Evolutionary conservation across 768 basidiomycete genomes (phyloP).

Genomic region (Myochromella boudieri): DNA sequence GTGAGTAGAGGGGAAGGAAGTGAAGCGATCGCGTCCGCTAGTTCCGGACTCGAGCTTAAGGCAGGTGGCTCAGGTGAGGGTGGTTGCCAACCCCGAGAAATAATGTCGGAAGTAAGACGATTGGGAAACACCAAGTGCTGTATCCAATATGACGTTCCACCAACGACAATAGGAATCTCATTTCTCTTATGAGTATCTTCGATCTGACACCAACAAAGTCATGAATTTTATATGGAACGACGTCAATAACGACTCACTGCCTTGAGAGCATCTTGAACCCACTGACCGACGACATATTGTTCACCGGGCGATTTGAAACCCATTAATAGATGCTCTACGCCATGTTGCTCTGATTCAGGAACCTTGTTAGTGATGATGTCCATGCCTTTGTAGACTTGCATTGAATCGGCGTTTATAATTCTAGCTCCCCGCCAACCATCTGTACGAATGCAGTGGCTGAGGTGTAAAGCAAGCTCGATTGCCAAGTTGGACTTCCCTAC

Average conservation of each 20-base stretch:
- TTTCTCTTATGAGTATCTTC: constrained; percentile 62
- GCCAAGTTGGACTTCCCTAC: constrained; percentile 95
- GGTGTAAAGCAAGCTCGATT: constrained; percentile 76
- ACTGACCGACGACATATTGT: constrained; percentile 85
- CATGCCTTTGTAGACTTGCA: constrained; percentile 94
- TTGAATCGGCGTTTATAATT: constrained; percentile 94
- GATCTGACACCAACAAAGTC: constrained; percentile 52
- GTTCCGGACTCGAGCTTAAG: constrained; percentile 21
- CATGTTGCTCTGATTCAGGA: constrained; percentile 68
- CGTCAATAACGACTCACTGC: constrained; percentile 51
- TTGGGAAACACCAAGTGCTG: constrained; percentile 93
- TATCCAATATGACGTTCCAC: constrained; percentile 97
- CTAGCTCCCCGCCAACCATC: constrained; percentile 60
- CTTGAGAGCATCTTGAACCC: constrained; percentile 79
- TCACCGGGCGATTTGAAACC: constrained; percentile 84
- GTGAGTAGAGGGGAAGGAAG: constrained; percentile 47
- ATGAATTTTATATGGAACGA: neutral
- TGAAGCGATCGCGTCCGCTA: constrained; percentile 40
- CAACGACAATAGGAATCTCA: constrained; percentile 85
- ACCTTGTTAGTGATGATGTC: constrained; percentile 96
- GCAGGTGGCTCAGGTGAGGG: constrained; percentile 18
- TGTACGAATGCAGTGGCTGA: constrained; percentile 33
- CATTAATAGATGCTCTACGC: constrained; percentile 88
- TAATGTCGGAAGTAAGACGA: constrained; percentile 45
- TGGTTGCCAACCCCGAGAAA: neutral